Evolutionary conservation across 306 rosid genomes (phyloP).

Genomic region (Clitoria ternatea): DNA sequence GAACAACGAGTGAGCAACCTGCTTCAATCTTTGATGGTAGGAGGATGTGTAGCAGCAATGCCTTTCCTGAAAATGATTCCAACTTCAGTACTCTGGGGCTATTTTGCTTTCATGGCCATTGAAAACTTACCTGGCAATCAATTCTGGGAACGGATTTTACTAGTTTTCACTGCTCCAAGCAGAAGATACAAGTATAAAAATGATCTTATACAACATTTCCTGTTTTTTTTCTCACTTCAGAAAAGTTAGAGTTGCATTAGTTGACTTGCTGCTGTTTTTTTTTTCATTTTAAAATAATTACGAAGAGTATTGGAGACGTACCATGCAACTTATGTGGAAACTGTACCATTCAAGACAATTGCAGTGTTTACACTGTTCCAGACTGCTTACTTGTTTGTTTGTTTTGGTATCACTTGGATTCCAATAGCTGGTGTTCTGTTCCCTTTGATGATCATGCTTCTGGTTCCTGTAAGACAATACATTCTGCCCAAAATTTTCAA

Average conservation of each 20-base stretch:
- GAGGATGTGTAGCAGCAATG: conserved; percentile 76
- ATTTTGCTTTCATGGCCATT: conserved; percentile 85
- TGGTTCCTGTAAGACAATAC: conserved; percentile 84
- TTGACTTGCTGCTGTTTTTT: not conserved
- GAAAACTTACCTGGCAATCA: conserved; percentile 86
- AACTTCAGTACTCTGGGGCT: conserved; percentile 79
- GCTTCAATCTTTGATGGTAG: conserved; percentile 73
- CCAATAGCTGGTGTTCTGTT: conserved; percentile 77
- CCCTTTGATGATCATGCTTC: conserved; percentile 83
- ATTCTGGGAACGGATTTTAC: conserved; percentile 74
- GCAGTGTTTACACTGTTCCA: conserved; percentile 64
- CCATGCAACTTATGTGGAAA: conserved; percentile 66
- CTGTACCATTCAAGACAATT: conserved; percentile 73
- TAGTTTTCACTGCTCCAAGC: conserved; percentile 62
- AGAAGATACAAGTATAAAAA: conserved; percentile 65
- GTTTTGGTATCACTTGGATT: conserved; percentile 80
- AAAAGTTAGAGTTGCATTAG: conserved; percentile 4
- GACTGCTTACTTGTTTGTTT: conserved; percentile 62
- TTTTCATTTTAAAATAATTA: conserved; percentile 3
- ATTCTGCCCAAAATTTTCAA: conserved; percentile 75
- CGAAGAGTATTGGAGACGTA: conserved; percentile 51
- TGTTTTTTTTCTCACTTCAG: not conserved
- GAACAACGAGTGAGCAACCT: conserved; percentile 82
- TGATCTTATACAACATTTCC: conserved; percentile 8
- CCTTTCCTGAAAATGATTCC: conserved; percentile 76